A percentile compares a stretch with the other conserved stretches of the same genome.
Conservation (phyloP, 768 basidiomycete species). For the Naganishia friedmannii region DNA sequence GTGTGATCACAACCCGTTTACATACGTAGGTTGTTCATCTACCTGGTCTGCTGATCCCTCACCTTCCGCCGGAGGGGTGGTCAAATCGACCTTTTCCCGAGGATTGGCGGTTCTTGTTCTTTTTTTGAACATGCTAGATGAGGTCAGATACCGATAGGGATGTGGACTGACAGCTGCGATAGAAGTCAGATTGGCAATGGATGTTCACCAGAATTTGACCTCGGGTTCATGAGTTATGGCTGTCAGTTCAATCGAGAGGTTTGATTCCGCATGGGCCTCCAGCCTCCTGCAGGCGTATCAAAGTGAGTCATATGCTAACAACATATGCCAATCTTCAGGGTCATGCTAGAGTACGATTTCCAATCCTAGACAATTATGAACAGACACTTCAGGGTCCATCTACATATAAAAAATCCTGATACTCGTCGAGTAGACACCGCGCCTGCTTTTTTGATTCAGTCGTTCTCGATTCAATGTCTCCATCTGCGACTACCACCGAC, state of each 20-base stretch:
- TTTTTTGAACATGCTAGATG: conserved; percentile 52
- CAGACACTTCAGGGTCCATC: not conserved
- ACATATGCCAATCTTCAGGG: not conserved
- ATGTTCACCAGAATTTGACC: not conserved
- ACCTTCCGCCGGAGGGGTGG: conserved; percentile 11
- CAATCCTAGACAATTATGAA: not conserved
- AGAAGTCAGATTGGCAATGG: conserved; percentile 7
- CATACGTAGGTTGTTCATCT: conserved; percentile 44
- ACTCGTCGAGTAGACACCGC: not conserved
- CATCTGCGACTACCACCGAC: not conserved
- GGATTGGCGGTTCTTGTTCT: conserved; percentile 47
- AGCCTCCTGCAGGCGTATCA: not conserved
- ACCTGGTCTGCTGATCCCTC: conserved; percentile 30
- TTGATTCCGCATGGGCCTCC: conserved; percentile 1
- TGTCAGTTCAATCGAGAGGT: conserved; percentile 2
- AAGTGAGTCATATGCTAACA: not conserved
- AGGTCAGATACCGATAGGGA: not conserved
- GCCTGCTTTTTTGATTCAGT: not conserved
- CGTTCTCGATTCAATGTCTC: not conserved
- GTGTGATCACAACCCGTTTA: conserved; percentile 2
- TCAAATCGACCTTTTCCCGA: conserved; percentile 39
- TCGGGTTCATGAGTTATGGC: not conserved
- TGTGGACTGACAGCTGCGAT: not conserved
- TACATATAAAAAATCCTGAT: not conserved
- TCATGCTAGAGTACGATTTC: not conserved